Conservation (phyloP, 352 stramenopile species). For the Aphanomyces invadans region DNA sequence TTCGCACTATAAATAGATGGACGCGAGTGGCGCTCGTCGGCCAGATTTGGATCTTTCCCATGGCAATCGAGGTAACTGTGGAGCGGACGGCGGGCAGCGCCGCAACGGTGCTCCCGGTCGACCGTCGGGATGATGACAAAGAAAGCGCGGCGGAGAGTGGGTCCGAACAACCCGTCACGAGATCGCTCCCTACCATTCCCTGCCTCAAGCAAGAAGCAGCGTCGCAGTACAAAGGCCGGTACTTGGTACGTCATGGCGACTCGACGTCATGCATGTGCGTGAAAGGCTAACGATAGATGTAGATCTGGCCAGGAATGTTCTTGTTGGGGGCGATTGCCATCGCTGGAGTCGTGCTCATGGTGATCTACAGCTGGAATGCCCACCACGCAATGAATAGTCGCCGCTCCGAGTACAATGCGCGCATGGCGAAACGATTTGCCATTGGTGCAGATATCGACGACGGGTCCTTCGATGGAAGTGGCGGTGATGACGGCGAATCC, state of each 20-base stretch:
- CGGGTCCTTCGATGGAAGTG: background rate
- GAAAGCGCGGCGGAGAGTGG: no score
- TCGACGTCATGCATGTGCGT: no score
- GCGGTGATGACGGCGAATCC: background rate
- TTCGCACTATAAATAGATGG: background rate
- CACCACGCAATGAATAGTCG: background rate
- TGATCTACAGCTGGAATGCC: background rate
- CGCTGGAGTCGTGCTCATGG: background rate
- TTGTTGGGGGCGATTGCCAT: background rate
- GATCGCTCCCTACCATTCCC: background rate
- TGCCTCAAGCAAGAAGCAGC: background rate
- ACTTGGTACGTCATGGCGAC: background rate
- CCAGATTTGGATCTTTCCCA: background rate
- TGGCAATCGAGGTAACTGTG: background rate
- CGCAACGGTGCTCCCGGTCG: no score
- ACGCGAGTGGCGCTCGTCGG: background rate
- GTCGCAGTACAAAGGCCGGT: background rate
- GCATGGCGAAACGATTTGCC: background rate
- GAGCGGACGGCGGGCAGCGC: background rate
- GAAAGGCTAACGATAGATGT: slow-evolving; percentile 1
- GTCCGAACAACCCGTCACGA: background rate
- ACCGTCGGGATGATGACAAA: no score
- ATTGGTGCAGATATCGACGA: background rate
- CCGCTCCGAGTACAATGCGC: background rate
- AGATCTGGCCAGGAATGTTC: background rate